phyloP scores from a whole-genome alignment of 352 stramenopile genomes.

The Pythium graminicola region DNA sequence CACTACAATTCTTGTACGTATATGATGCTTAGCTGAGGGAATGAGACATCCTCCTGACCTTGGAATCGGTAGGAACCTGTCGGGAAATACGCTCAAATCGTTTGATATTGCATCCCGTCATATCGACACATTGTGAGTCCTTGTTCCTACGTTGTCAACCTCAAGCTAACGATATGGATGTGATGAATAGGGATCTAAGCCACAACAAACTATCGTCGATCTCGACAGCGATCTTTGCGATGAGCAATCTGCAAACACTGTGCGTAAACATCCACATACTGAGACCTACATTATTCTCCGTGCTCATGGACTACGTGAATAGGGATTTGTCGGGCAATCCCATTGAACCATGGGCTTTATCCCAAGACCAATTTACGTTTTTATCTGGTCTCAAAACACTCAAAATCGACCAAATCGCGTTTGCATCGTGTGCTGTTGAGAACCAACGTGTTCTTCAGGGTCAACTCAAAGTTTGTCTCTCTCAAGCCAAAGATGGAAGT shows the following conservation, averaged over 20 bases:
- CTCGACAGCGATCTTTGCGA: slow-evolving; percentile 8
- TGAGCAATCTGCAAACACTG: slow-evolving; percentile 11
- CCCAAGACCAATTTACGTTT: slow-evolving; percentile 25
- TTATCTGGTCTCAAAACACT: slow-evolving; percentile 27
- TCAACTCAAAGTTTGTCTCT: slow-evolving; percentile 28
- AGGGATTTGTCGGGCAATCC: slow-evolving; percentile 33
- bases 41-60: no score
- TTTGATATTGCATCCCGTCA: slow-evolving; percentile 3
- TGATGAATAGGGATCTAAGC: slow-evolving; percentile 15
- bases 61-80: slow-evolving; percentile 19
- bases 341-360: slow-evolving; percentile 26
- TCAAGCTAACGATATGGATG: no score
- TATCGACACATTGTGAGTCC: slow-evolving; percentile 16
- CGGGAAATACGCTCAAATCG: slow-evolving; percentile 11
- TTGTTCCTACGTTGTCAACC: no score
- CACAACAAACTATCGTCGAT: slow-evolving; percentile 10
- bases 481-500: no score
- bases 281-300: no score
- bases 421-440: slow-evolving; percentile 30
- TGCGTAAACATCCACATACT: neutral
- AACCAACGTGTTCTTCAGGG: slow-evolving; percentile 25
- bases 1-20: slow-evolving; percentile 9
- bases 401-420: slow-evolving; percentile 33
- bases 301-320: no score
- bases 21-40: no score